A percentile compares a stretch with the other conserved stretches of the same genome.
These are phyloP conservation scores for Penicillium janthinellum DNA, from an alignment of 2,329 filamentous ascomycete species.

Conservation along the genomic window DNA sequence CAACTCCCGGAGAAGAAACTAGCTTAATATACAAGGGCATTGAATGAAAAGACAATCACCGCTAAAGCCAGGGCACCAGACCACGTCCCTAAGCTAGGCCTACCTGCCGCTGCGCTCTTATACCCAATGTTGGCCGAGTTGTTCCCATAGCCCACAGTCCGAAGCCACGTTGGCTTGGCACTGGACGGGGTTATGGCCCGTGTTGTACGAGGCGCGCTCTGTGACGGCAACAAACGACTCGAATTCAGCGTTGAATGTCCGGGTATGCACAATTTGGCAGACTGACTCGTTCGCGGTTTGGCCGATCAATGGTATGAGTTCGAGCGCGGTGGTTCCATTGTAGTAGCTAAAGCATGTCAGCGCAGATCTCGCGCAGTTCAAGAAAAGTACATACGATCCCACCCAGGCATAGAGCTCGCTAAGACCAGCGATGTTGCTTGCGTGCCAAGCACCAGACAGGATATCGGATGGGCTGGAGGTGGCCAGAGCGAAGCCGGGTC, in stretches of 20 bases:
- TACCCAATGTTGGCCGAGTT: not conserved
- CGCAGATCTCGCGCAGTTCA: not conserved
- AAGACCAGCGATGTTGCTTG: not conserved
- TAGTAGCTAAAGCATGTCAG: slow-evolving; percentile 1
- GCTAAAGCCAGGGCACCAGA: too few relatives aligned
- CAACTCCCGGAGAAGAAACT: too few relatives aligned
- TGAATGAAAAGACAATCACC: too few relatives aligned
- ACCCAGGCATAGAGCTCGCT: not conserved
- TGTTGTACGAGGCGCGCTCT: slow-evolving; percentile 3
- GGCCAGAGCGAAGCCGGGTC: too few relatives aligned
- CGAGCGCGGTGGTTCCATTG: slow-evolving; percentile 2
- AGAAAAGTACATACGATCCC: not conserved
- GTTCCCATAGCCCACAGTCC: not conserved
- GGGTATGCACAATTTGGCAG: not conserved
- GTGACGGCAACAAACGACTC: slow-evolving; percentile 6
- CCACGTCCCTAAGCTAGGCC: too few relatives aligned
- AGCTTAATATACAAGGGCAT: too few relatives aligned
- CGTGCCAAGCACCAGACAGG: too few relatives aligned
- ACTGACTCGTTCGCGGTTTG: not conserved
- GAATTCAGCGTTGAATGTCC: not conserved
- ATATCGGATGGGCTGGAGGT: too few relatives aligned
- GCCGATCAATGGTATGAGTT: not conserved
- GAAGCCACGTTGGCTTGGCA: not conserved
- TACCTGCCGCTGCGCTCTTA: too few relatives aligned
- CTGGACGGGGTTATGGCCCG: slow-evolving; percentile 1